Conservation (phyloP, 257 asterid species). For the Mentha longifolia region DNA sequence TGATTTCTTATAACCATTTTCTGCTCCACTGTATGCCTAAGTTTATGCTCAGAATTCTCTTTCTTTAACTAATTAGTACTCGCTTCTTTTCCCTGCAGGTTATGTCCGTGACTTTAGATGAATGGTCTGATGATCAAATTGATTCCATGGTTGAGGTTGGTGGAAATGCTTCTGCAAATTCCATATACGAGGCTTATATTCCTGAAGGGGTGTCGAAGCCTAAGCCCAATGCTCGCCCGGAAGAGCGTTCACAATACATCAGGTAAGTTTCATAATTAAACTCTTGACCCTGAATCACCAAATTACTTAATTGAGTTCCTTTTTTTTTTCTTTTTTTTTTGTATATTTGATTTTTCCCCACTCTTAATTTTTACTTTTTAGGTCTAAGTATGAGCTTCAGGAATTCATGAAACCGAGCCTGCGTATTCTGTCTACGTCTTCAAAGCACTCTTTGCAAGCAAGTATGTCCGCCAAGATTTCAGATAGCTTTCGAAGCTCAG, state of each 20-base stretch:
- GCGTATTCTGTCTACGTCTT: constrained; percentile 68
- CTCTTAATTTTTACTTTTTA: constrained; percentile 34
- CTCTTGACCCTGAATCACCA: background rate
- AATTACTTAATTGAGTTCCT: background rate
- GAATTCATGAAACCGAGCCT: constrained; percentile 95
- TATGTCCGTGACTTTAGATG: constrained; percentile 95
- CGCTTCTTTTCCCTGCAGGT: constrained; percentile 55
- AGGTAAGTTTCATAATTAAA: constrained; percentile 46
- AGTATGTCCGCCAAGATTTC: constrained; percentile 72
- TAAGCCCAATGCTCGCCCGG: constrained; percentile 76
- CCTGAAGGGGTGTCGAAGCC: constrained; percentile 91
- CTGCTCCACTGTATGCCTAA: constrained; percentile 1
- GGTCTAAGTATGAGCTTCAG: constrained; percentile 93
- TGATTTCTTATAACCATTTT: constrained; percentile 32
- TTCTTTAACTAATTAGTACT: background rate
- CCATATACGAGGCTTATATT: constrained; percentile 93
- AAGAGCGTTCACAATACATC: constrained; percentile 78
- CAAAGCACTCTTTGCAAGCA: constrained; percentile 65
- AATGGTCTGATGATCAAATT: constrained; percentile 92
- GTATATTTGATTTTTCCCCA: constrained; percentile 25
- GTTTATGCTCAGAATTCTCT: background rate
- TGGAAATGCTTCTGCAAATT: constrained; percentile 94
- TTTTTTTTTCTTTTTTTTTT: background rate
- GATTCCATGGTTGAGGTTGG: constrained; percentile 95
- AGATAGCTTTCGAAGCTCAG: constrained; percentile 67